Base-by-base conservation (phyloP, 140 eudicot genomes). In the Senecio squalidus region DNA sequence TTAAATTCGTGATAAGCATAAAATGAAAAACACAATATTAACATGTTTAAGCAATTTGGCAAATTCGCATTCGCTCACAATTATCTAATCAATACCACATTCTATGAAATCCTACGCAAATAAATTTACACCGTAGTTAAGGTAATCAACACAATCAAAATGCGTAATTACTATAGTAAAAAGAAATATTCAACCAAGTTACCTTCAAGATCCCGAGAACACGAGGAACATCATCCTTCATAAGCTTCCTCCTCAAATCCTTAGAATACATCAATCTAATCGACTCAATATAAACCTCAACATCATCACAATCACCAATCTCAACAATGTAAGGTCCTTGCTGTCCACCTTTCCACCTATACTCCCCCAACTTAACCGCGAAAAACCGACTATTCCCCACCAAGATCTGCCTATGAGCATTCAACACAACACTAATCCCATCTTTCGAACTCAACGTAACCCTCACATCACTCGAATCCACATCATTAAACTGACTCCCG, bases 271-370 rank as follows among this genome's bases (percentile, higher is more conserved):
- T 91, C 81, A 91, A 77, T 40, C 82, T 69, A 46, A 91, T 41
- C 1, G 98, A 69, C 82, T 83, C 88, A 0, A 86, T 59, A 62
- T 86, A 91, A 39, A 78, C 91, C 73, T 86, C 98, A 55, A 91
- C 64, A 46, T 91, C 95, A 70, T 91, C 98, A 62, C 98, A 91
- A 66, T 91, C 98, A 9, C 77, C 76, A 74, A 91, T 83, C 78
- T 91, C 96, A 23, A 91, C 76, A 39, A 55, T 47, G 54, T 64
- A 75, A 1, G 95, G 85, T 28, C 16, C 51, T 14, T 43, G 44
- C 27, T 10, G 16, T 33, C 66, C 84, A 25, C 34, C 64, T 55
- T 69, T 52, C 84, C 79, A 64, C 46, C 67, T 58, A 36, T 55
- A 34, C 49, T 75, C 86, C 11, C 69, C 47, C 61, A 91, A 49